These are phyloP conservation scores for Diaporthe caulivora DNA, from an alignment of 2,329 filamentous ascomycete species.

Conservation along the genomic window DNA sequence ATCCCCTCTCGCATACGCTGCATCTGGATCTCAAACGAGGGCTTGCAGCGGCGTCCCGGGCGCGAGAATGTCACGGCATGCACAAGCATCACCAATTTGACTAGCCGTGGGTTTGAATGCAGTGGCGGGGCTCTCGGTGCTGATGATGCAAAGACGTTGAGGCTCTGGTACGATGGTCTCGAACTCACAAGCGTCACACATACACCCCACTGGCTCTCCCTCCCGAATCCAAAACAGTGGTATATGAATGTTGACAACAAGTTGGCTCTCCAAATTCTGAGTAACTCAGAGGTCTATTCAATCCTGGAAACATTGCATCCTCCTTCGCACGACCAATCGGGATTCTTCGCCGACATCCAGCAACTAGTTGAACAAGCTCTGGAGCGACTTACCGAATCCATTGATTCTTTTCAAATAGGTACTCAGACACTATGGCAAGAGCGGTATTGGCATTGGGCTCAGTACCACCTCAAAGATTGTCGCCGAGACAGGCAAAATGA, in stretches of 20 bases:
- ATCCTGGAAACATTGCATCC: background rate
- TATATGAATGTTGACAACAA: conserved; percentile 5
- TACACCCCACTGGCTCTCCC: background rate
- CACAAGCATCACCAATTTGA: background rate
- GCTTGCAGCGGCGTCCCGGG: background rate
- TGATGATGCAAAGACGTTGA: background rate
- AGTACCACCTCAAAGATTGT: no score
- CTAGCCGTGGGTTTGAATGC: background rate
- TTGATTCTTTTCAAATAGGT: background rate
- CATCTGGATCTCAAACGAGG: conserved; percentile 1
- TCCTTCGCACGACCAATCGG: background rate
- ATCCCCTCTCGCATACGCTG: background rate
- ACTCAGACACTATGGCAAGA: no score
- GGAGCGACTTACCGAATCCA: background rate
- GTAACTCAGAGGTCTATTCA: background rate
- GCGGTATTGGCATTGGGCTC: no score
- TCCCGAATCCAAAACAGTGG: conserved; percentile 6
- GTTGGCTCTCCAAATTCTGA: background rate
- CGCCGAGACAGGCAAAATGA: no score
- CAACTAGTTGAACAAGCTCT: background rate
- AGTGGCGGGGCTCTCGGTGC: background rate
- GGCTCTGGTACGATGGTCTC: conserved; percentile 4
- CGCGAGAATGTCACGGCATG: background rate
- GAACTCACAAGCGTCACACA: background rate
- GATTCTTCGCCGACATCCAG: background rate